phyloP scores from a whole-genome alignment of 768 basidiomycete genomes.

The Termitomyces sp. region DNA sequence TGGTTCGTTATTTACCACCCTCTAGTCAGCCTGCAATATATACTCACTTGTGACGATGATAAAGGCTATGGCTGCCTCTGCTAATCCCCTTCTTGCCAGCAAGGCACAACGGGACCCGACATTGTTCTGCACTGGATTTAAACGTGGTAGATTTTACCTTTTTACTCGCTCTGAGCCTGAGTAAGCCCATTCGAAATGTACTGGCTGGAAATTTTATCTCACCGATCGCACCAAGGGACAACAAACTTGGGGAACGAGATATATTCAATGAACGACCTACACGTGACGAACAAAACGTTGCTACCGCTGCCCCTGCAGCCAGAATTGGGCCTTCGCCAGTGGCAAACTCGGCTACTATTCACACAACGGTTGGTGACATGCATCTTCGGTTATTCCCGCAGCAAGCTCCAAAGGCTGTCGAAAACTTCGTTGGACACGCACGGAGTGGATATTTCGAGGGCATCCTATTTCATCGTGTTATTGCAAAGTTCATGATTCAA shows the following conservation, averaged over 20 bases:
- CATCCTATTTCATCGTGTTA: constrained; percentile 94
- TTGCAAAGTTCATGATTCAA: constrained; percentile 98
- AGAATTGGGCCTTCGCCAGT: constrained; percentile 60
- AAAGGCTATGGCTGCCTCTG: constrained; percentile 91
- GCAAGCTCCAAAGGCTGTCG: constrained; percentile 90
- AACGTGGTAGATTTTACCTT: constrained; percentile 89
- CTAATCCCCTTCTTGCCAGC: constrained; percentile 89
- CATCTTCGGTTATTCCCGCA: constrained; percentile 85
- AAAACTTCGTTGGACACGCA: constrained; percentile 94
- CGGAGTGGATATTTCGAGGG: constrained; percentile 89
- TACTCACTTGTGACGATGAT: constrained; percentile 8
- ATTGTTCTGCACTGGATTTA: constrained; percentile 89
- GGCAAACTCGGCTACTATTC: constrained; percentile 81
- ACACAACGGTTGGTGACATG: constrained; percentile 94
- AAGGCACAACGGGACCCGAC: constrained; percentile 85
- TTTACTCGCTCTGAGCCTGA: constrained; percentile 90
- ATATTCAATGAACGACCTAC: constrained; percentile 98
- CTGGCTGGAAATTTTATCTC: not conserved
- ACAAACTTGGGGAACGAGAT: constrained; percentile 85
- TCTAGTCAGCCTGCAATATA: not conserved
- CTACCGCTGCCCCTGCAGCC: constrained; percentile 47
- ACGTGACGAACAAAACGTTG: constrained; percentile 89
- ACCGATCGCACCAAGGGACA: constrained; percentile 47
- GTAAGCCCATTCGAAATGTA: constrained; percentile 36
- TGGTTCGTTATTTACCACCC: constrained; percentile 40